Evolutionary conservation across 257 asterid species (phyloP).

Genomic region (Lavandula angustifolia): DNA sequence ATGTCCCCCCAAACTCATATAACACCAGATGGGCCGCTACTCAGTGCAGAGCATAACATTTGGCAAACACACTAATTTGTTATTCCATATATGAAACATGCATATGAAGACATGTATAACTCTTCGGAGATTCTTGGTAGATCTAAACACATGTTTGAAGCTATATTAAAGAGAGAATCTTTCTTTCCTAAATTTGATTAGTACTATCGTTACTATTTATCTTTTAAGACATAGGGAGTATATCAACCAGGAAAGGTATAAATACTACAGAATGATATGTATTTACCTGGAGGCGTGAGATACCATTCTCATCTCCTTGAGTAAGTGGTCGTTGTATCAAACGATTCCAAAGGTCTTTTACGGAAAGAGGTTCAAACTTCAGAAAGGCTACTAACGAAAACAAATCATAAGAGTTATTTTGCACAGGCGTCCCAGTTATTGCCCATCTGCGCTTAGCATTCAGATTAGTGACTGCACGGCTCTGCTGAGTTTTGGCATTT

Average conservation of each 20-base stretch:
- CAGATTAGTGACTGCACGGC: slow-evolving; percentile 65
- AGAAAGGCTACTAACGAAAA: slow-evolving; percentile 71
- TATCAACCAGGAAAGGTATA: neutral
- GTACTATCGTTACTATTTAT: neutral
- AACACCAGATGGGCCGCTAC: neutral
- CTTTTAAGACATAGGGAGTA: neutral
- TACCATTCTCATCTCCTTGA: slow-evolving; percentile 72
- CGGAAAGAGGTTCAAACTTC: slow-evolving; percentile 78
- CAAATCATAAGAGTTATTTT: slow-evolving; percentile 68
- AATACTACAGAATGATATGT: slow-evolving; percentile 5
- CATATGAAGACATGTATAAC: no score
- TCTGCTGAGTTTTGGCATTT: slow-evolving; percentile 67
- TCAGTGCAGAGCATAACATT: neutral
- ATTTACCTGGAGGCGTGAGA: slow-evolving; percentile 71
- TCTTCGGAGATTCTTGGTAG: no score
- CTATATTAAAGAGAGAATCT: neutral
- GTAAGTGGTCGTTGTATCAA: slow-evolving; percentile 75
- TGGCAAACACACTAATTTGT: no score
- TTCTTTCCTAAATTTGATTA: neutral
- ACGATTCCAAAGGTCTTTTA: slow-evolving; percentile 64
- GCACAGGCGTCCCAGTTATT: slow-evolving; percentile 83
- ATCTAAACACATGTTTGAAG: neutral
- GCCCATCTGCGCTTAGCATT: slow-evolving; percentile 79
- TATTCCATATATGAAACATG: no score
- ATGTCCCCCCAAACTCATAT: neutral